phyloP scores from a whole-genome alignment of 257 asterid genomes.

The Capsicum rhomboideum region DNA sequence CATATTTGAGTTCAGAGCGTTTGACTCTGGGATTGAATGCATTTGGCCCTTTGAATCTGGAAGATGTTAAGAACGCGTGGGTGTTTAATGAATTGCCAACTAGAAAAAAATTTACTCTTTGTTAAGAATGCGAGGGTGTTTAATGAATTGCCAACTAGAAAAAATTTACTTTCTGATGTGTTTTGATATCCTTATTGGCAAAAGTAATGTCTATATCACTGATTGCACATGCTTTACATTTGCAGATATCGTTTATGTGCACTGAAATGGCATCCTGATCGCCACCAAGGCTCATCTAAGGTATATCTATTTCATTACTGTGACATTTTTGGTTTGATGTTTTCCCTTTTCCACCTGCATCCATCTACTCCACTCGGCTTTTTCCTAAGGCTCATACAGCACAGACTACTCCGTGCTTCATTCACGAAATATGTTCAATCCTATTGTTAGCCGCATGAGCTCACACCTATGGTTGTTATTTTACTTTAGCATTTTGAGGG shows the following conservation, averaged over 20 bases:
- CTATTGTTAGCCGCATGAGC: background rate
- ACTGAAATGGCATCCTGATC: slow-evolving; percentile 98
- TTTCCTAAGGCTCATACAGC: background rate
- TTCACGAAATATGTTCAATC: background rate
- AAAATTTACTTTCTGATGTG: background rate
- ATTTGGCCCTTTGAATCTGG: slow-evolving; percentile 73
- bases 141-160: background rate
- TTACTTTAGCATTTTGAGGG: background rate
- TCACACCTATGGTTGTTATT: background rate
- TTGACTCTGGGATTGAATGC: slow-evolving; percentile 65
- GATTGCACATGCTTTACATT: background rate
- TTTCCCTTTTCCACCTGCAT: background rate
- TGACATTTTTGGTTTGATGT: background rate
- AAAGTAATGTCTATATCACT: background rate
- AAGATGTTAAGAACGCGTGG: slow-evolving; percentile 82
- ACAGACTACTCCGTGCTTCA: background rate
- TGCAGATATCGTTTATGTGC: slow-evolving; percentile 86
- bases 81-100: slow-evolving; percentile 12
- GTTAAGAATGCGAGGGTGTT: slow-evolving; percentile 77
- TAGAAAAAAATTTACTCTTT: background rate
- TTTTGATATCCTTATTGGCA: background rate
- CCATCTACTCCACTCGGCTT: background rate
- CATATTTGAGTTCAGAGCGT: slow-evolving; percentile 47
- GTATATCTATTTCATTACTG: slow-evolving; percentile 21
- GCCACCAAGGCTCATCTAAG: slow-evolving; percentile 92